Conservation (phyloP, 441 rosid genomes). For the Kokia cookei region DNA sequence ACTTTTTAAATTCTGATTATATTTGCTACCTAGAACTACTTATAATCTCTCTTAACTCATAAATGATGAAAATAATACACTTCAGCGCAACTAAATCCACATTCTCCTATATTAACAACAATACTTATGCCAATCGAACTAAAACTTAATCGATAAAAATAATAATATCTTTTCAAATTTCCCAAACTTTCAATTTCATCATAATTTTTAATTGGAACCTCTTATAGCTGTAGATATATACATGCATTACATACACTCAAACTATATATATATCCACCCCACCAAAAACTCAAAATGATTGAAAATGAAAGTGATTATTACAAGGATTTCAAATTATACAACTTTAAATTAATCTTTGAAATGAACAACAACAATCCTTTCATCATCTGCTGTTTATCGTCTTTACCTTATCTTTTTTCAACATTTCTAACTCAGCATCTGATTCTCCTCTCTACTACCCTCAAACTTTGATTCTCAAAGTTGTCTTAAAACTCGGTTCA, state of each 20-base stretch:
- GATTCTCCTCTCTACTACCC: slow-evolving; percentile 9
- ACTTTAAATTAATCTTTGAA: neutral
- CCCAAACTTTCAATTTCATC: neutral
- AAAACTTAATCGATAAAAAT: no score
- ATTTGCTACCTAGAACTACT: no score
- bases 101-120: no score
- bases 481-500: slow-evolving; percentile 6
- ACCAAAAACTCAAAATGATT: neutral
- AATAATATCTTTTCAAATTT: neutral
- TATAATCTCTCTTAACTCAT: no score
- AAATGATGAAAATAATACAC: no score
- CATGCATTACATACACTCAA: neutral
- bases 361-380: neutral
- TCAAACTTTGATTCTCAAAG: slow-evolving; percentile 17
- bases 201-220: neutral
- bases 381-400: neutral
- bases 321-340: neutral
- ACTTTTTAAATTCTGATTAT: no score
- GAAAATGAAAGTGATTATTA: neutral
- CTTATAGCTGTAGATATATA: neutral
- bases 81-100: no score
- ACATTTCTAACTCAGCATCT: neutral
- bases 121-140: no score
- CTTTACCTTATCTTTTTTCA: neutral
- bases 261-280: neutral